Percentiles rank a stretch among this genome's conserved stretches.
These are phyloP conservation scores for Diaporthe nobilis DNA, from an alignment of 2,329 filamentous ascomycete species.

Conservation along the genomic window DNA sequence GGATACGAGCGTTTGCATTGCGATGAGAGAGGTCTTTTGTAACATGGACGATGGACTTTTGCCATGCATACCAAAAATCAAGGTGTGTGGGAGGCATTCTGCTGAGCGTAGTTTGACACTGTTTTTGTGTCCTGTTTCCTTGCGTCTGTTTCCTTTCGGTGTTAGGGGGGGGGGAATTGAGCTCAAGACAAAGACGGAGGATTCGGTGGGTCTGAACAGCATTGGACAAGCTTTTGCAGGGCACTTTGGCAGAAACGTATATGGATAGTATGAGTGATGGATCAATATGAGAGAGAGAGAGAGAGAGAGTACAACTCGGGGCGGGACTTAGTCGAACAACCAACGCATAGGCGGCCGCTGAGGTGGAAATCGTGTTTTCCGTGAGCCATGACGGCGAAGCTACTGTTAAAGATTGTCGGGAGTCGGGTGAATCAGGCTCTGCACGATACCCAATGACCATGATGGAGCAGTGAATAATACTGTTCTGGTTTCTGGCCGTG, in stretches of 20 bases:
- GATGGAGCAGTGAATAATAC: background rate
- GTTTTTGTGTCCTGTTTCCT: background rate
- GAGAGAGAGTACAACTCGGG: background rate
- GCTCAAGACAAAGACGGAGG: background rate
- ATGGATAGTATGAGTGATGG: constrained; percentile 6
- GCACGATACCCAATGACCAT: background rate
- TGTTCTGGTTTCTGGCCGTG: background rate
- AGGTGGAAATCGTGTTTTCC: background rate
- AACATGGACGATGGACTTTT: background rate
- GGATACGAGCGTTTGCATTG: constrained; percentile 9
- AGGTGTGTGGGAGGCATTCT: constrained; percentile 17
- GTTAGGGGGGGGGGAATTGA: background rate
- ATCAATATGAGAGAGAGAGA: background rate
- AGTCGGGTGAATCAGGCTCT: background rate
- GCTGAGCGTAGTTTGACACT: background rate
- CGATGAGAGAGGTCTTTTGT: background rate
- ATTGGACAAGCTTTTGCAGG: background rate
- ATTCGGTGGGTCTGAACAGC: no score
- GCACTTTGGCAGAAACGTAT: background rate
- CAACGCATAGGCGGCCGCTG: background rate
- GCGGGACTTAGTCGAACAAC: background rate
- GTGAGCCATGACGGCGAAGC: background rate
- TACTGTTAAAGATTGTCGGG: background rate
- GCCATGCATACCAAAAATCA: constrained; percentile 8
- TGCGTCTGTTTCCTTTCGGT: background rate